Conservation (phyloP, 2,329 filamentous ascomycete species). For the Alternaria ethzedia region DNA sequence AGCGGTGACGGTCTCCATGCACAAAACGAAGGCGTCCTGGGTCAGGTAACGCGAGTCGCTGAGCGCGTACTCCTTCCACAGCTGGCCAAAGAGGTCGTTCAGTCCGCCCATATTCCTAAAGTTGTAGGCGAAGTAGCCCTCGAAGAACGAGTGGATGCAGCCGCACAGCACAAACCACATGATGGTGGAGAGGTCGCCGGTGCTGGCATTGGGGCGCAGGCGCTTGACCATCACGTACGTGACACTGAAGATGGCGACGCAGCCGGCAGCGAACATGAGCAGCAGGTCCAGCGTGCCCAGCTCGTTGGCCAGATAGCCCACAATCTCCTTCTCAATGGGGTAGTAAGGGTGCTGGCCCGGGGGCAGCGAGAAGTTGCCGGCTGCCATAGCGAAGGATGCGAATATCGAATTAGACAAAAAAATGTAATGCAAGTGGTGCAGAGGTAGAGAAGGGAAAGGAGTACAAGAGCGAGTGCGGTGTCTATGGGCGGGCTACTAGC, state of each 20-base stretch:
- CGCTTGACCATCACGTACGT: slow-evolving; percentile 63
- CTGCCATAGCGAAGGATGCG: slow-evolving; percentile 15
- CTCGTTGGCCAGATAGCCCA: slow-evolving; percentile 71
- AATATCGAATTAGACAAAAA: background rate
- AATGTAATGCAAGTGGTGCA: background rate
- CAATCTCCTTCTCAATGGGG: slow-evolving; percentile 67
- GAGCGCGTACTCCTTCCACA: slow-evolving; percentile 92
- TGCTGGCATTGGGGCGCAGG: slow-evolving; percentile 60
- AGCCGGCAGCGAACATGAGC: slow-evolving; percentile 63
- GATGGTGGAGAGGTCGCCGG: slow-evolving; percentile 64
- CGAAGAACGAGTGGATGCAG: slow-evolving; percentile 80
- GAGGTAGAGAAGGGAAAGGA: background rate
- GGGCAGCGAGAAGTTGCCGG: slow-evolving; percentile 18
- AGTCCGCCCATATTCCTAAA: slow-evolving; percentile 69
- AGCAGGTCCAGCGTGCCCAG: slow-evolving; percentile 66
- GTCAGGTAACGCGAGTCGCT: slow-evolving; percentile 88
- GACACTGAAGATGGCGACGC: slow-evolving; percentile 62
- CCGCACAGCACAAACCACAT: slow-evolving; percentile 80
- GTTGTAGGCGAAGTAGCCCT: slow-evolving; percentile 81
- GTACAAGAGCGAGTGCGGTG: background rate
- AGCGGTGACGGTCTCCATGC: slow-evolving; percentile 82
- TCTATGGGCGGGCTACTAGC: slow-evolving; percentile 1
- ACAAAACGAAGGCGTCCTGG: slow-evolving; percentile 79
- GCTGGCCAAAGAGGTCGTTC: slow-evolving; percentile 78
- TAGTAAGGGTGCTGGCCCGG: slow-evolving; percentile 69